Evolutionary conservation across 164 flowering plant species (phyloP), one percentile per base, ranked within the genome.

Genomic region (Dillenia turbinata): DNA sequence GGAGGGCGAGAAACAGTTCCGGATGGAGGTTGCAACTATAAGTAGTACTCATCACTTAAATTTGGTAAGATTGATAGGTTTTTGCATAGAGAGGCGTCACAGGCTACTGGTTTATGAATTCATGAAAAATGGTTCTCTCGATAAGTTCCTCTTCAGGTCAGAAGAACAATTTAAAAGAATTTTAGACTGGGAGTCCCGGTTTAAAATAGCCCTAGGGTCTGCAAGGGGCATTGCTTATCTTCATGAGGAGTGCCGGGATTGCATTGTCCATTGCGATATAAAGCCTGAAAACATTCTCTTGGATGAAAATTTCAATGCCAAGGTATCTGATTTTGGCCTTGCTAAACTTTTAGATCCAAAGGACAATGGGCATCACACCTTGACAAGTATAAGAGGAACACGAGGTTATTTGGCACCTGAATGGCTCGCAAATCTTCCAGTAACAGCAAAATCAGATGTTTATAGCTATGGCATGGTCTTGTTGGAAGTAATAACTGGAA

Each of bases 261-360:
- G 59, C 24, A 63, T 63, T 15, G 46, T 63, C 10, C 66, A 63
- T 24, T 63, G 59, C 16, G 66, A 63, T 47, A 63, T 63, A 40
- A 63, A 63, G 66, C 66, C 66, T 4, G 66, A 54, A 15, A 63
- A 63, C 59, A 54, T 63, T 12, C 59, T 63, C 15, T 10, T 63
- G 43, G 66, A 63, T 44, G 59, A 45, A 11, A 54, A 54, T 10
- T 63, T 4, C 15, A 63, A 54, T 14, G 59, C 66, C 14, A 63
- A 54, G 22, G 59, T 63, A 8, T 53, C 66, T 12, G 66, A 63
- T 24, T 63, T 63, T 63, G 66, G 66, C 40, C 59, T 63, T n/a
- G 66, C 66, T 19, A 63, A 53, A 26, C 54, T 59, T n/a, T 16
- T 60, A 26, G 33, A 16, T n/a, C 44, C 49, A n/a, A 60, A 26